These are phyloP conservation scores for Boletus sp. DNA, from an alignment of 1,284 basidiomycete genomes.

Conservation along the genomic window DNA sequence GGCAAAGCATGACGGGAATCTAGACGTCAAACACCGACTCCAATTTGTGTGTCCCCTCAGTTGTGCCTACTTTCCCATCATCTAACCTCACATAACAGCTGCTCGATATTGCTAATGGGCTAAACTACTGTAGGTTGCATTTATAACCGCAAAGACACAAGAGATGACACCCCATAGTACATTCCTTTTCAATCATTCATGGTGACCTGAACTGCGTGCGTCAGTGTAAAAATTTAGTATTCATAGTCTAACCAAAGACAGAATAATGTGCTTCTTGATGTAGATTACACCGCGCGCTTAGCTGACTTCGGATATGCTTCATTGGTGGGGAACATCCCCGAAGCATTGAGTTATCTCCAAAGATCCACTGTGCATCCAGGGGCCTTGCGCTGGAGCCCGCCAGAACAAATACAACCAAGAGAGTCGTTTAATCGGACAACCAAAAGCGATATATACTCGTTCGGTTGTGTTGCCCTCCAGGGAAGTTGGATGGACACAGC, in stretches of 20 bases:
- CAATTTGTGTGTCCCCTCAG: slow-evolving; percentile 2
- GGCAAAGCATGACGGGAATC: neutral
- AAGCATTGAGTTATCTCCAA: neutral
- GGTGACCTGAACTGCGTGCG: slow-evolving; percentile 6
- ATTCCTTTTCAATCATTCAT: slow-evolving; percentile 7
- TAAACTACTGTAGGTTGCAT: slow-evolving; percentile 3
- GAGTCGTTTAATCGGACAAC: neutral
- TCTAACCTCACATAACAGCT: neutral
- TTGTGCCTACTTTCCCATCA: rapidly evolving
- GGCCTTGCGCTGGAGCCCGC: neutral
- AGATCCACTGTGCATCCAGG: neutral
- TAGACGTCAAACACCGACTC: neutral
- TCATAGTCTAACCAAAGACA: neutral
- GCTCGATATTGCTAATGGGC: slow-evolving; percentile 2
- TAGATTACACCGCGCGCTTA: neutral
- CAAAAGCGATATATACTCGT: neutral
- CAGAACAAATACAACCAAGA: neutral
- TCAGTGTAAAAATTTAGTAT: neutral
- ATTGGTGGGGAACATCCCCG: neutral
- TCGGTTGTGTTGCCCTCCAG: neutral
- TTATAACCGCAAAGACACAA: neutral
- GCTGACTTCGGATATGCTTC: neutral
- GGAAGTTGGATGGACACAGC: neutral
- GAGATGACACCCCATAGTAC: neutral
- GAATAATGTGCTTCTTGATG: neutral